Evolutionary conservation across 495 filamentous ascomycete species (phyloP).

Genomic region (Bacidia rubella): DNA sequence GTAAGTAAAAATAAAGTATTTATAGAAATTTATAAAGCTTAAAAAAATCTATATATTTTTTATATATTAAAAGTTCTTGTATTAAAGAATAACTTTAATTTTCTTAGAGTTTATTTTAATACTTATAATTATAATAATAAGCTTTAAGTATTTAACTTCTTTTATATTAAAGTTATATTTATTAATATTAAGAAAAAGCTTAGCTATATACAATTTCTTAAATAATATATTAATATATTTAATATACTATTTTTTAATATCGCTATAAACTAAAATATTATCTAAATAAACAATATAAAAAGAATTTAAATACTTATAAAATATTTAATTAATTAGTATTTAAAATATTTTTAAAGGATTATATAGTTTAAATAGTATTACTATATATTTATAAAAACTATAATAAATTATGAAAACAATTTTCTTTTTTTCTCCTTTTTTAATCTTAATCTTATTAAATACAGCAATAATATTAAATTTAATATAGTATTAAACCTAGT

Average conservation of each 20-base stretch:
- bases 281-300: not conserved
- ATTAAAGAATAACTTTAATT: not conserved
- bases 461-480: conserved; percentile 1
- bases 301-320: not conserved
- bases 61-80: not conserved
- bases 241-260: conserved; percentile 3
- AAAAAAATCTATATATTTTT: not conserved
- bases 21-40: not conserved
- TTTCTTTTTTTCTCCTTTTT: not conserved
- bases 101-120: not conserved
- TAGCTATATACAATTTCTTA: not conserved
- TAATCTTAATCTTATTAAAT: not conserved
- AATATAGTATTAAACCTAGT: not conserved
- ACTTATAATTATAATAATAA: not conserved
- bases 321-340: not conserved
- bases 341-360: not conserved
- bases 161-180: conserved; percentile 1
- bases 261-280: not conserved
- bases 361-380: not conserved
- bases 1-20: not conserved
- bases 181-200: not conserved
- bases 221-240: not conserved
- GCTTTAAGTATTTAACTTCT: conserved; percentile 3
- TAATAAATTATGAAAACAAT: not conserved
- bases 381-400: not conserved